Conservation (phyloP, 257 asterid species). For the Phtheirospermum japonicum region DNA sequence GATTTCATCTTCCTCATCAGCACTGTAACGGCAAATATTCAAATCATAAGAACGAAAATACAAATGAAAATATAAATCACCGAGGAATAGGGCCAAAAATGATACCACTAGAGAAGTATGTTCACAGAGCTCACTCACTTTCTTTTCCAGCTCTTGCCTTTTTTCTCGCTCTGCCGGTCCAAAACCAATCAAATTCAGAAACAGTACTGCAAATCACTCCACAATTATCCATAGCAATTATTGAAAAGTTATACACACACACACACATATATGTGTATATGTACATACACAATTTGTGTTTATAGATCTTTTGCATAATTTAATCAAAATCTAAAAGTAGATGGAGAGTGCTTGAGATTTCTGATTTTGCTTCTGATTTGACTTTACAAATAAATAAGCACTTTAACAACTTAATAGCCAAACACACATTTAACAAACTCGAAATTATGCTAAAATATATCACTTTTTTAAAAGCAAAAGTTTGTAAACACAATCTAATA, state of each 20-base stretch:
- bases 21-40: constrained; percentile 40
- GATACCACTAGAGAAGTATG: constrained; percentile 40
- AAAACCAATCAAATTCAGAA: constrained; percentile 30
- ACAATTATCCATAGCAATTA: no score
- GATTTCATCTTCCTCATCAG: constrained; percentile 78
- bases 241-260: no score
- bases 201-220: neutral
- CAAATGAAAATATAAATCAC: constrained; percentile 17
- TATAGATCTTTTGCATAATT: no score
- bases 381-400: neutral
- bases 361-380: no score
- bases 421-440: no score
- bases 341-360: neutral
- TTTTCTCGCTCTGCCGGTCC: constrained; percentile 53
- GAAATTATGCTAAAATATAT: no score
- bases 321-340: neutral
- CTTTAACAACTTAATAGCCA: neutral
- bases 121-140: constrained; percentile 67
- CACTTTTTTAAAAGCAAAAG: neutral
- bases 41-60: constrained; percentile 28
- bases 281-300: no score
- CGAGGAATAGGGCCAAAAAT: constrained; percentile 32
- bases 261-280: no score
- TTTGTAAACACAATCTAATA: neutral
- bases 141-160: constrained; percentile 52